Conservation (phyloP, 1,139 yeast genomes). For the Debaryomyces sp. region DNA sequence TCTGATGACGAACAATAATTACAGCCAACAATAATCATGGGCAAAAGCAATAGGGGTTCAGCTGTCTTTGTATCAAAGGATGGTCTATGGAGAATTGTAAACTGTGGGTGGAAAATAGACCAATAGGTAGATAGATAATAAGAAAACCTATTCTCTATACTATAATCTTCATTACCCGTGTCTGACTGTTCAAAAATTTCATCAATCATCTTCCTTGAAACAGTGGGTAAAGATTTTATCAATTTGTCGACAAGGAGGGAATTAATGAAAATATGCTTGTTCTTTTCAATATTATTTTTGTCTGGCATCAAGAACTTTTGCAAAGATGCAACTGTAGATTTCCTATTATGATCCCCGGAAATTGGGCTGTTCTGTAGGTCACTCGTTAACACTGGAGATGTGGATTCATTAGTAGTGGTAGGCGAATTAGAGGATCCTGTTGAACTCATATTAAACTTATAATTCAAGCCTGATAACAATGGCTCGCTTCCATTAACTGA, state of each 20-base stretch:
- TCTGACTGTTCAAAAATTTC: slow-evolving; percentile 18
- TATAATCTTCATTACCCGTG: slow-evolving; percentile 15
- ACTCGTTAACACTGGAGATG: slow-evolving; percentile 25
- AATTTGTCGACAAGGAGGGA: slow-evolving; percentile 22
- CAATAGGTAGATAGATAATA: slow-evolving; percentile 47
- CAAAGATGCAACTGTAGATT: slow-evolving; percentile 5
- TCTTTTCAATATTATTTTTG: slow-evolving; percentile 25
- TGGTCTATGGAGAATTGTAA: slow-evolving; percentile 63
- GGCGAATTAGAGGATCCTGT: slow-evolving; percentile 39
- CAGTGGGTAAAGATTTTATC: slow-evolving; percentile 18
- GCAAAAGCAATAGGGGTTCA: slow-evolving; percentile 55
- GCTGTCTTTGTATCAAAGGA: slow-evolving; percentile 58
- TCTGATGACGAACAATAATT: slow-evolving; percentile 20
- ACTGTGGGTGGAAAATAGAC: slow-evolving; percentile 63
- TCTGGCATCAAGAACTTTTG: slow-evolving; percentile 4
- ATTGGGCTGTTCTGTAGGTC: slow-evolving; percentile 17
- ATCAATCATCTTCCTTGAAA: slow-evolving; percentile 21
- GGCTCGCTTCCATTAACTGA: slow-evolving; percentile 2
- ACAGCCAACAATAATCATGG: slow-evolving; percentile 62
- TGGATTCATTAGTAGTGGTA: slow-evolving; percentile 37
- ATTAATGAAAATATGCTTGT: slow-evolving; percentile 34
- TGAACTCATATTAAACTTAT: slow-evolving; percentile 19
- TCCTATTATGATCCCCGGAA: slow-evolving; percentile 10
- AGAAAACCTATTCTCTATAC: slow-evolving; percentile 31
- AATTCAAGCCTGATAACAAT: slow-evolving; percentile 10